Evolutionary conservation across 192 early-diverging fungal genomes (phyloP), one percentile per base, ranked within the genome.

Genomic region (Nowakowskiella sp.): DNA sequence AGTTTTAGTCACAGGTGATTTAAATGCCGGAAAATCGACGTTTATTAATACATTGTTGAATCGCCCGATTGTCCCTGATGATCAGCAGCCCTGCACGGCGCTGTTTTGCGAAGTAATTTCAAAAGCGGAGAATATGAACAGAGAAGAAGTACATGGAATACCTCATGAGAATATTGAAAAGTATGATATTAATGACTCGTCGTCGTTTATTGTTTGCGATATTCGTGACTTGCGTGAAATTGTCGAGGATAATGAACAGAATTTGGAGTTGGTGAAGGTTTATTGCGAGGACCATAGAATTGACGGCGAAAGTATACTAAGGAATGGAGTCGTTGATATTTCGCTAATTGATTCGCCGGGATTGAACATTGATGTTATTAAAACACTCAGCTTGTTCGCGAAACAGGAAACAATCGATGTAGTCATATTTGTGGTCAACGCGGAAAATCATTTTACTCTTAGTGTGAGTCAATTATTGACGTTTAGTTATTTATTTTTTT

Each of bases 351-450:
- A 99, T 61, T 99, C 93, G 6, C 96, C 96, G 10, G 96, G 96
- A 19, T 76, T 99, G 53, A 99, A 99, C 74, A 89, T 90, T 45
- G 96, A 99, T 69, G 90, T 90, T 44, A 81, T 94, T 64, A 97
- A 99, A 72, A 99, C 96, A 6, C 96, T 89, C 7, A 86, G 89
- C 39, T 73, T 97, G 3, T 97, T 99, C 83, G 88, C 93, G 8
- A 84, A 91, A 47, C 96, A 99, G 67, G 91, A 97, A 64, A 92
- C 94, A 65, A 99, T 99, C 64, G 96, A 99, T 65, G 96, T 97
- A 16, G 87, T 99, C 54, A 88, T 99, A 1, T 99, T 99, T 81
- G 89, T 99, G 19, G 96, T 99, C 49, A 91, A 91, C 66, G 92
- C 95, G 9, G 95, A 96, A 68, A 99, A 99, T 66, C 96, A 99